Evolutionary conservation across 768 basidiomycete species (phyloP), one percentile per base, ranked within the genome.

Genomic region (Nevesoporus exiguus): DNA sequence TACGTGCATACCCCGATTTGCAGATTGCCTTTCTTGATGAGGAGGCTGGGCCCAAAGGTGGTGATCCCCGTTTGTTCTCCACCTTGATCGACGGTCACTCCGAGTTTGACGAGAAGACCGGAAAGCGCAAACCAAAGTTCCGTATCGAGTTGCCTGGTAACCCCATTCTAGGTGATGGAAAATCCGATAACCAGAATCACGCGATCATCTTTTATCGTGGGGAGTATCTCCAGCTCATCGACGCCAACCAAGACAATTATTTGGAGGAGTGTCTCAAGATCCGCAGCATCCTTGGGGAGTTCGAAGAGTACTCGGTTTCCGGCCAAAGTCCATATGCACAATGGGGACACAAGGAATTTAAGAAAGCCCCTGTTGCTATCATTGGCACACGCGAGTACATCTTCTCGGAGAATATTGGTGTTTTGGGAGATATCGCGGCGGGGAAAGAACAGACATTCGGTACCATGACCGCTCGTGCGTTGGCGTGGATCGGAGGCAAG

Each of bases 401-500:
- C 68, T 99, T 99, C 78, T 98, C 97, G 49, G 97, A 98, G 77
- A 98, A 98, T 70, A 98, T 98, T 63, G 97, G 97, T 78, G 92
- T 99, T 33, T 80, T 99, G 56, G 97, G 97, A 72, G 97, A 99
- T 71, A 93, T 99, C 59, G 97, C 97, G 44, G 97, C 97, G 55
- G 97, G 97, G 47, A 98, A 99, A 78, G 97, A 99, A 75, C 97
- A 99, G 74, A 99, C 97, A 43, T 99, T 99, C 73, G 97, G 97
- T 74, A 99, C 97, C 10, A 86, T 98, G 80, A 93, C 95, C 0
- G 96, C 96, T 37, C 88, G 96, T 67, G 88, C 90, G 0, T 76
- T 97, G 57, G 91, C 95, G 3, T 98, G 93, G 89, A 96, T 98
- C 54, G 97, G 97, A 36, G 97, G 97, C 57, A 98, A 98, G 71